Base-by-base conservation (phyloP, 768 basidiomycete species). In the Kwoniella newhampshirensis region DNA sequence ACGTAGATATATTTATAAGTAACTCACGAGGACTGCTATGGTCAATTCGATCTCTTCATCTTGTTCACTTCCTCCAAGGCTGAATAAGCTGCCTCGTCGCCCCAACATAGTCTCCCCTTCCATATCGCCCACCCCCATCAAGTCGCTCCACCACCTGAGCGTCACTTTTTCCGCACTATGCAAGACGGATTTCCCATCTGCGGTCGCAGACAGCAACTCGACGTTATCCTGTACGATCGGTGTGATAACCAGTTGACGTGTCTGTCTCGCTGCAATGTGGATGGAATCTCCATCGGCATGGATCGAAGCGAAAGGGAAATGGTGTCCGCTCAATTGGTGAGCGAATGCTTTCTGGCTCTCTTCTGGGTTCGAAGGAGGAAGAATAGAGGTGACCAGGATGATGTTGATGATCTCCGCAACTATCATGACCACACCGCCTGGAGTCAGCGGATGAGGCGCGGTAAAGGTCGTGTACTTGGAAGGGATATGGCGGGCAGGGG, bases 1-100 rank as follows among this genome's bases (percentile, higher is more conserved):
- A 17, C 23, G 32, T 17, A 21, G 39, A 41, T 46, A 28, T 4
- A 17, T 3, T 20, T 9, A 12, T 36, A 21, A 4, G 42, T 17
- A 20, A 62, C 68, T 57, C 30, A 70, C 73, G 53, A 74, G 35
- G n/a, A 70, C 61, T 21, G 71, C 63, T 2, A 71, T 65, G 36
- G 54, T 63, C 8, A 66, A 36, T 26, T 71, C 67, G 30, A 69
- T 57, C 40, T 73, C 74, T 30, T 69, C 69, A 21, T 69, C 64
- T 30, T 51, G 59, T 12, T 59, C 58, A 13, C 50, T 60, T 13
- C 47, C 62, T 20, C 65, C 67, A 9, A 64, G 28, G 3, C 51
- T 61, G 41, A 66, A 62, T 3, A 71, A 35, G 27, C 62, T 68
- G 18, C 59, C 61, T 47, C 57, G 39, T 26, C 62, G 13, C 9